phyloP scores from a whole-genome alignment of 2,329 filamentous ascomycete species.

The Aspergillus neoniger region DNA sequence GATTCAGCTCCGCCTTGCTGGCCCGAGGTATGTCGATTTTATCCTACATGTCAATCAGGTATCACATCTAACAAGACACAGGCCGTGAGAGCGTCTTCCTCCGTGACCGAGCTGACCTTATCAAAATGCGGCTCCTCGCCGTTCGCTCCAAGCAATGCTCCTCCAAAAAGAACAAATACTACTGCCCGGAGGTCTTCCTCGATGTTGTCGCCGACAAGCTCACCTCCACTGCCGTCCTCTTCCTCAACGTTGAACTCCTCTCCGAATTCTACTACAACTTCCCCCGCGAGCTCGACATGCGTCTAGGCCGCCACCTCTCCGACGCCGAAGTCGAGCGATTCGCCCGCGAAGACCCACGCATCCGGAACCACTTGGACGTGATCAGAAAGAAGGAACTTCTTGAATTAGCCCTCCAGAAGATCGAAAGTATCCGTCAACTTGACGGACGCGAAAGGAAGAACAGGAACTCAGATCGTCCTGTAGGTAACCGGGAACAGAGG shows the following conservation, averaged over 20 bases:
- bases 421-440: constrained; percentile 83
- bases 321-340: constrained; percentile 84
- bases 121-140: constrained; percentile 85
- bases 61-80: constrained; percentile 37
- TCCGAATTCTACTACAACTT: constrained; percentile 99
- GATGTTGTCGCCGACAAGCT: constrained; percentile 95
- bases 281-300: constrained; percentile 83
- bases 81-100: constrained; percentile 93
- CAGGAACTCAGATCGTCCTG: constrained; percentile 42
- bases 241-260: constrained; percentile 94
- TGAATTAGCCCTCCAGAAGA: constrained; percentile 91
- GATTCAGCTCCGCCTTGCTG: constrained; percentile 87
- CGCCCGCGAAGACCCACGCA: constrained; percentile 88
- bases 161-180: constrained; percentile 83
- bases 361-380: constrained; percentile 84
- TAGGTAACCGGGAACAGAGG: constrained; percentile 39
- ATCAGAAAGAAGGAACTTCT: constrained; percentile 89
- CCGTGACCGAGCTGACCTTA: constrained; percentile 82
- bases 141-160: constrained; percentile 89
- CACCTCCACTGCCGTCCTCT: constrained; percentile 90
- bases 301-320: constrained; percentile 77
- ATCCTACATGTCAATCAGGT: not conserved
- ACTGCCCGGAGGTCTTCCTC: constrained; percentile 97
- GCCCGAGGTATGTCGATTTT: constrained; percentile 65
- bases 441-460: constrained; percentile 69